Evolutionary conservation across 768 basidiomycete species (phyloP), one percentile per base, ranked within the genome.

Genomic region (Lyophyllum decastes): DNA sequence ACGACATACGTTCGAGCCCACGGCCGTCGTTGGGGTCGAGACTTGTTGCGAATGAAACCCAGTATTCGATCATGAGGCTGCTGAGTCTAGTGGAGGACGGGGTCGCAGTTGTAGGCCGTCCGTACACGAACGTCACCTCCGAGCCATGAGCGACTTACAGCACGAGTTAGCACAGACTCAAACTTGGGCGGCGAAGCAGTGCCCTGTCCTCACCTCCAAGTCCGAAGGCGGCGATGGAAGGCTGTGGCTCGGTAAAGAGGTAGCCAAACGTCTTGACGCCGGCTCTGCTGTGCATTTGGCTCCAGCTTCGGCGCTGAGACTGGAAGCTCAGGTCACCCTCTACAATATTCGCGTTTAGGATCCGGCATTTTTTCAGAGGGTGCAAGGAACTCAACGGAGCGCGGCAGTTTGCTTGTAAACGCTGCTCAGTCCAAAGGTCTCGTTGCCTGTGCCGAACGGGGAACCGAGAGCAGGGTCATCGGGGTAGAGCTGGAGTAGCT

Each of bases 21-120:
- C 62, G 68, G 3, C 76, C 74, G 49, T 80, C 78, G 51, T 79
- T 79, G n/a, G 79, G 78, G 27, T 74, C 70, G 24, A 80, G 64
- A 24, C 73, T 76, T 1, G 73, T 76, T 1, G 76, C 76, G 52
- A 81, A 81, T 0, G 79, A 80, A 19, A 81, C 63, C 79, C 78
- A 80, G 45, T 78, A 79, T 27, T 80, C 76, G 17, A 71, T 70
- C 78, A 79, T 78, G 16, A 61, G 11, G 4, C 49, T 62, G 44
- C 77, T 77, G 1, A 79, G 64, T 0, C 51, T 44, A 19, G 48
- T 56, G 4, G 65, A 66, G 7, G 68, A 62, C 1, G 64, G 10
- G 45, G 64, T 52, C 33, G 56, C 6, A 49, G 54, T 63, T 10
- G 30, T 45, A 12, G 64, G 61, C 0, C 49, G 60, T 6, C 73